Base-by-base conservation (phyloP, 176 grass and related monocot species). In the Echinochloa phyllopogon region DNA sequence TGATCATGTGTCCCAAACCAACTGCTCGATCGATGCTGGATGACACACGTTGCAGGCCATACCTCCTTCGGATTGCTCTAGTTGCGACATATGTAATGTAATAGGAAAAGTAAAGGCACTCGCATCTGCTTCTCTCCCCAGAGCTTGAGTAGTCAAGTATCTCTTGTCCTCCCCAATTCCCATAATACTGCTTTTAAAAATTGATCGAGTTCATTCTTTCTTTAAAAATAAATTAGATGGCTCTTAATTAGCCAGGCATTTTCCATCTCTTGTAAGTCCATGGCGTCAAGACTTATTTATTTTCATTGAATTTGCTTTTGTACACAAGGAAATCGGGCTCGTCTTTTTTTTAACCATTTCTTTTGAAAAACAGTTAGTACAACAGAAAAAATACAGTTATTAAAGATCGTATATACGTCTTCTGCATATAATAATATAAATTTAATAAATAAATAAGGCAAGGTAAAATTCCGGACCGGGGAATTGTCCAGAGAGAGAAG, bases 91-190 rank as follows among this genome's bases (percentile, higher is more conserved):
- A 51, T 51, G 47, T 49, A 18, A 51, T 51, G 47, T 49, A 18
- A 24, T 18, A 50, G 45, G 24, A 33, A 73, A 73, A 73, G 69
- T 24, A 72, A 73, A 7, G 51, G 6, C 16, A 5, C 51, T 53
- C 16, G 17, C 16, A 53, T 53, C 51, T 53, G 16, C 16, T 20
- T 13, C 17, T 47, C 47, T 13, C 47, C 42, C 42, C 4, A 24
- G 25, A 47, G 23, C 44, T 72, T 51, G 69, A 72, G 69, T 72
- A 49, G 69, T 45, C 69, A 72, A 72, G 69, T 25, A 29, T 73
- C 24, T 47, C 23, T 50, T 73, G n/a, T 13, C 24, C 15, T 73
- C 69, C 41, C 20, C 10, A 21, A 6, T 14, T 12, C 6, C 10
- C 6, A 3, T 48, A n/a, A n/a, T n/a, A n/a, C 4, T 44, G 43